These are phyloP conservation scores for Cryptomeria japonica DNA, from an alignment of 75 land plant genomes.

Conservation along the genomic window DNA sequence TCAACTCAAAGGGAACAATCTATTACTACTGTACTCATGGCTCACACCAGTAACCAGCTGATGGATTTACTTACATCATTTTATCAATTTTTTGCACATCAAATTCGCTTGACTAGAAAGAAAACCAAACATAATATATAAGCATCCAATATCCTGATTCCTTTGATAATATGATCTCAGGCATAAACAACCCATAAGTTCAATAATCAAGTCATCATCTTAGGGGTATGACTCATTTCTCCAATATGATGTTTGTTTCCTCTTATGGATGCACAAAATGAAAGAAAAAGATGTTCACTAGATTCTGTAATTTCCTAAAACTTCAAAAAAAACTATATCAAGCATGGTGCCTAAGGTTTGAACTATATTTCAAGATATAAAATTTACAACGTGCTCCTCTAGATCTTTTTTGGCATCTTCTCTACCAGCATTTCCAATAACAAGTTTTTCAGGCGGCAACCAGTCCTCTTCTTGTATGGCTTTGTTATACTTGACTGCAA, in stretches of 20 bases:
- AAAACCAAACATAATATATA: not conserved
- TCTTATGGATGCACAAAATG: not conserved
- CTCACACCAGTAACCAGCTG: not conserved
- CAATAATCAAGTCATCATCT: not conserved
- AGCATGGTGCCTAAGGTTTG: constrained; percentile 95
- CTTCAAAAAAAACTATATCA: constrained; percentile 86
- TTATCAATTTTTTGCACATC: not conserved
- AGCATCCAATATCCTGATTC: not conserved
- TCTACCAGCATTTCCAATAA: constrained; percentile 93
- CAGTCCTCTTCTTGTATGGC: constrained; percentile 97
- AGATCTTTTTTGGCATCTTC: constrained; percentile 98
- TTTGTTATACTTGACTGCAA: constrained; percentile 93
- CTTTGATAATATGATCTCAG: not conserved
- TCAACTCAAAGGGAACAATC: not conserved
- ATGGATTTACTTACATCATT: not conserved
- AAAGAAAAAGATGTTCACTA: not conserved
- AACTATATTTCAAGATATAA: constrained; percentile 95
- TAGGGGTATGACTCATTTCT: not conserved
- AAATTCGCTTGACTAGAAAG: not conserved
- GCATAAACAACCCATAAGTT: not conserved
- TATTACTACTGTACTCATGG: not conserved
- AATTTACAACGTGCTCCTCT: constrained; percentile 92
- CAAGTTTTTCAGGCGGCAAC: constrained; percentile 91
- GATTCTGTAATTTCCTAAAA: not conserved
- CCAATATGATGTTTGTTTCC: not conserved